Percentiles rank a stretch among this genome's conserved stretches.
Evolutionary conservation across 495 filamentous ascomycete genomes (phyloP).

Genomic region (Talaromyces borbonicus): DNA sequence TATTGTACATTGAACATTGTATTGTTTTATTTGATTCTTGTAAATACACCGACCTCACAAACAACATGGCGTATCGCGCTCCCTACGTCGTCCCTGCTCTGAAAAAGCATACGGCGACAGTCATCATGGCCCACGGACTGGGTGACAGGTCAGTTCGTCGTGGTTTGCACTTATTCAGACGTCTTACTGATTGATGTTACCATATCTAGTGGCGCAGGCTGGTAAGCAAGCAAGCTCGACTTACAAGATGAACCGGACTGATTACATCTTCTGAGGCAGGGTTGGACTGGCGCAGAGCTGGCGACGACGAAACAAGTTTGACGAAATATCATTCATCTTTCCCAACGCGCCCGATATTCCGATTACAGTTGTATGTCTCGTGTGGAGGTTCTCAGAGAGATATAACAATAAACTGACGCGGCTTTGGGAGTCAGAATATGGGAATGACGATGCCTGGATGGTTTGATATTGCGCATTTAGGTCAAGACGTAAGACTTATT

Average conservation of each 20-base stretch:
- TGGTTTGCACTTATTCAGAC: background rate
- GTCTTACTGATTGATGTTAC: background rate
- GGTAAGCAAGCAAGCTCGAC: constrained; percentile 34
- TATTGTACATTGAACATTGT: background rate
- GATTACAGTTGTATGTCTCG: constrained; percentile 63
- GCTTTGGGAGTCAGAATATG: constrained; percentile 51
- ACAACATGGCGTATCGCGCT: constrained; percentile 41
- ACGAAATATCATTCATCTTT: constrained; percentile 86
- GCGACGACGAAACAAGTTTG: constrained; percentile 71
- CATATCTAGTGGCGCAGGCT: constrained; percentile 50
- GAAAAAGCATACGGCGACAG: constrained; percentile 83
- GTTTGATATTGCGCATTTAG: constrained; percentile 73
- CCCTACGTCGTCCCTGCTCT: constrained; percentile 79
- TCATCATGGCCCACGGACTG: constrained; percentile 88
- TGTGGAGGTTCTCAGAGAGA: background rate
- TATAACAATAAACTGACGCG: constrained; percentile 1
- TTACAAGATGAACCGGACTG: background rate
- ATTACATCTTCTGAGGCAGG: constrained; percentile 27
- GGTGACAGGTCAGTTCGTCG: constrained; percentile 59
- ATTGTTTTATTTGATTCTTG: background rate
- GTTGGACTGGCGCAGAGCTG: constrained; percentile 78
- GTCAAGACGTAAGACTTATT: constrained; percentile 24
- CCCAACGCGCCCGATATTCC: constrained; percentile 88
- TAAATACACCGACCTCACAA: too few species aligned
- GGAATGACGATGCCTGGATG: constrained; percentile 85